phyloP scores from a whole-genome alignment of 139 green algal species.

The Klebsormidium nitens region DNA sequence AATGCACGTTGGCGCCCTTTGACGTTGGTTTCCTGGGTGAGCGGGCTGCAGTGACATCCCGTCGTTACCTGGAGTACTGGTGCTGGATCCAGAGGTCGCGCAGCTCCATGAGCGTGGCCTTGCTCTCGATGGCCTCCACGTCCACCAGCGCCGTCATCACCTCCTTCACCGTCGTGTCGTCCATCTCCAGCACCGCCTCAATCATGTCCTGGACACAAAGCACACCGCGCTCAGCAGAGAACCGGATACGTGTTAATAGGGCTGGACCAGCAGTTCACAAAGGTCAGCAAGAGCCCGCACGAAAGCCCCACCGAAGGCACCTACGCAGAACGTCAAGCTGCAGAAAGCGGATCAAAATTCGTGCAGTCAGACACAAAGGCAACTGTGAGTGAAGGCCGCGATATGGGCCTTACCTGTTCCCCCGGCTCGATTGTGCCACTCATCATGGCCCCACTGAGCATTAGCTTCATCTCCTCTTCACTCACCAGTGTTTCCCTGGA shows the following conservation, averaged over 20 bases:
- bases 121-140: slow-evolving; percentile 31
- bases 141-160: slow-evolving; percentile 54
- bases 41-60: neutral
- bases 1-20: too few relatives aligned
- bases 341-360: too few relatives aligned
- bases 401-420: slow-evolving; percentile 37
- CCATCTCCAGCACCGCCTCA: slow-evolving; percentile 45
- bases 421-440: slow-evolving; percentile 46
- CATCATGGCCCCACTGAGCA: slow-evolving; percentile 41
- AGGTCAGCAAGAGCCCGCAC: too few relatives aligned
- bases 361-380: too few relatives aligned
- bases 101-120: slow-evolving; percentile 41
- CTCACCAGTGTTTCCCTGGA: slow-evolving; percentile 42
- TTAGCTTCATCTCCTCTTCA: slow-evolving; percentile 49
- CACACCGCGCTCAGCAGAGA: neutral
- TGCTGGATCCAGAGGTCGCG: slow-evolving; percentile 41
- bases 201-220: slow-evolving; percentile 45
- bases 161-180: slow-evolving; percentile 44
- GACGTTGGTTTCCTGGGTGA: too few relatives aligned
- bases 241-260: too few relatives aligned
- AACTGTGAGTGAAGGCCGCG: too few relatives aligned
- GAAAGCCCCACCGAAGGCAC: too few relatives aligned
- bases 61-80: slow-evolving; percentile 42
- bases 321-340: neutral
- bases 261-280: too few relatives aligned